Evolutionary conservation across 108 stramenopile genomes (phyloP), one percentile per base, ranked within the genome.

Genomic region (Ochromonas danica): DNA sequence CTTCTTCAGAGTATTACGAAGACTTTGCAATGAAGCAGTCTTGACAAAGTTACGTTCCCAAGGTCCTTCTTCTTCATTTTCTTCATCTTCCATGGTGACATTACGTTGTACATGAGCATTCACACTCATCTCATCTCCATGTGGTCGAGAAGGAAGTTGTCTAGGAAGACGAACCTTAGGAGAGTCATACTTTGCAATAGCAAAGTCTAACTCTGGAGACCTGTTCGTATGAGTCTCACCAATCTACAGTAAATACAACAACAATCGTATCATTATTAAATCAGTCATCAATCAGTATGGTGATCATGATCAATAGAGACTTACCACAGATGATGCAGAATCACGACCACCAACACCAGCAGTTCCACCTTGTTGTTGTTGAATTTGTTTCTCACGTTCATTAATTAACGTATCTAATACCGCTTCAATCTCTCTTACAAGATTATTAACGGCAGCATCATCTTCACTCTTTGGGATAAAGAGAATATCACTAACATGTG

Each of bases 321-420:
- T n/a, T n/a, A n/a, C n/a, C n/a, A n/a, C n/a, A n/a, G n/a, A n/a
- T n/a, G n/a, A n/a, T 51, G 22, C 45, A 51, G 45, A 14, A 22
- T 51, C 22, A 14, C 14, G 22, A 22, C 22, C 22, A 14, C 45
- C 45, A 51, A 51, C 45, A 14, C 6, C 6, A 14, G 14, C 45
- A 14, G 45, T 14, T 51, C 22, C 14, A 51, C 45, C 45, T 51
- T 67, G 63, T 22, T 57, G 51, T 36, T 67, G 63, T 67, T 67
- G 63, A 3, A 14, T 3, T 67, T 67, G 63, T 36, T 80, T 83
- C 27, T 83, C 82, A 36, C 67, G 78, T 71, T 83, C 82, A 2
- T 77, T 79, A 70, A 80, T 67, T 14, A 83, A 45, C 6, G 79
- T 67, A 36, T 83, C 79, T 61, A 83, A 39, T 25, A 78, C 82